Evolutionary conservation across 768 basidiomycete genomes (phyloP).

Genomic region (Rhodotorula paludigena): DNA sequence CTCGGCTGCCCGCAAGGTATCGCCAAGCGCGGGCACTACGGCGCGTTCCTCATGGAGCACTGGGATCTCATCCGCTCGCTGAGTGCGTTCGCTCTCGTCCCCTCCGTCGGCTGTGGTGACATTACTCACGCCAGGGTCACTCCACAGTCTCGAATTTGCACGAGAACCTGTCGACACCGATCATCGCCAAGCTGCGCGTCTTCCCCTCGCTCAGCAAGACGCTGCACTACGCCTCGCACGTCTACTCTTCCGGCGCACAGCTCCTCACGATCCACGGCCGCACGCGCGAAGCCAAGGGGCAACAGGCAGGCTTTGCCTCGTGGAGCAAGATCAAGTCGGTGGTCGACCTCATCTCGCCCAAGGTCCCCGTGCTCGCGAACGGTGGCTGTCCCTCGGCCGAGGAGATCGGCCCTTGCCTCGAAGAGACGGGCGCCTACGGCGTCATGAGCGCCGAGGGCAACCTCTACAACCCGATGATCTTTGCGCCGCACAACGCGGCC

Average conservation of each 20-base stretch:
- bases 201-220: conserved; percentile 81
- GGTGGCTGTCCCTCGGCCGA: conserved; percentile 84
- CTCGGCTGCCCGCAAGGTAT: conserved; percentile 88
- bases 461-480: conserved; percentile 84
- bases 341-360: conserved; percentile 68
- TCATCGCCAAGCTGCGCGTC: conserved; percentile 92
- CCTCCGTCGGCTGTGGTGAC: too few relatives aligned
- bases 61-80: conserved; percentile 82
- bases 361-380: conserved; percentile 90
- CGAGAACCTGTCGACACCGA: conserved; percentile 75
- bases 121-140: neutral
- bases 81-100: conserved; percentile 54
- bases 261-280: conserved; percentile 92
- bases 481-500: conserved; percentile 39
- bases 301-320: conserved; percentile 48
- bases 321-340: conserved; percentile 76
- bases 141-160: conserved; percentile 78
- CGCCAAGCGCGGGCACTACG: conserved; percentile 77
- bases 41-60: conserved; percentile 86
- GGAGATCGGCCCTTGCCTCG: conserved; percentile 75
- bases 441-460: conserved; percentile 92
- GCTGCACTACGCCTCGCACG: conserved; percentile 89
- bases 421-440: conserved; percentile 78
- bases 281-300: conserved; percentile 83
- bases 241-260: conserved; percentile 90